A percentile compares a stretch with the other conserved stretches of the same genome.
phyloP scores from a whole-genome alignment of 2,329 filamentous ascomycete genomes.

The Arthrinium puccinioides region DNA sequence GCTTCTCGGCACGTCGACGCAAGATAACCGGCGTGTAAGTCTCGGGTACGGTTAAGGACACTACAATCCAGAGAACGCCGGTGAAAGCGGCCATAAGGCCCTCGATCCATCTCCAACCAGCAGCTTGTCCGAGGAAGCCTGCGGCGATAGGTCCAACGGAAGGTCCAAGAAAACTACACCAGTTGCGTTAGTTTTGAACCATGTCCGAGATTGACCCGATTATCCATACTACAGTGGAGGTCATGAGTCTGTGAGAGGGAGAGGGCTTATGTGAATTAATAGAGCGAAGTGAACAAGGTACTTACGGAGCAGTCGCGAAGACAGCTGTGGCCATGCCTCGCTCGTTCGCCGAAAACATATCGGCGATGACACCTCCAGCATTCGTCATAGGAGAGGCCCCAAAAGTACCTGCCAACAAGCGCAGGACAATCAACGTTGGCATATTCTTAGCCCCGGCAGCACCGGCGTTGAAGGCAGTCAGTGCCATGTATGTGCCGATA shows the following conservation, averaged over 20 bases:
- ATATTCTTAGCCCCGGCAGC: slow-evolving; percentile 46
- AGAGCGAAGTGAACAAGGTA: neutral
- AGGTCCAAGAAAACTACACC: slow-evolving; percentile 55
- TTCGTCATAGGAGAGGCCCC: slow-evolving; percentile 50
- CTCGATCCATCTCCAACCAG: slow-evolving; percentile 65
- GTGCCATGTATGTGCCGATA: slow-evolving; percentile 42
- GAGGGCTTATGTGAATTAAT: too few species aligned
- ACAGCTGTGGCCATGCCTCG: slow-evolving; percentile 51
- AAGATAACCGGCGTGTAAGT: slow-evolving; percentile 54
- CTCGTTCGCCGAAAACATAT: slow-evolving; percentile 44
- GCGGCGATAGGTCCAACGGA: slow-evolving; percentile 56
- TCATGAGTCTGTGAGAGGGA: too few species aligned
- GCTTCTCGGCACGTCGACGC: slow-evolving; percentile 41
- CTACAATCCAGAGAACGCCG: slow-evolving; percentile 50
- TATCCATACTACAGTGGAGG: too few species aligned
- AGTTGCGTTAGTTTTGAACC: slow-evolving; percentile 31
- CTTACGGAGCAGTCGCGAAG: slow-evolving; percentile 43
- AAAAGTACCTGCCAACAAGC: slow-evolving; percentile 54
- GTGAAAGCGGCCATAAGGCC: slow-evolving; percentile 59
- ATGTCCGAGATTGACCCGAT: too few species aligned
- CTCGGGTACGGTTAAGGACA: slow-evolving; percentile 46
- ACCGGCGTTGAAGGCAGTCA: slow-evolving; percentile 52
- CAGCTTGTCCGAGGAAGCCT: slow-evolving; percentile 57
- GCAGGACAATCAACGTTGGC: slow-evolving; percentile 47
- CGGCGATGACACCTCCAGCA: slow-evolving; percentile 51